Evolutionary conservation across 169 alveolate genomes (phyloP).

Genomic region (Perkinsus olseni): DNA sequence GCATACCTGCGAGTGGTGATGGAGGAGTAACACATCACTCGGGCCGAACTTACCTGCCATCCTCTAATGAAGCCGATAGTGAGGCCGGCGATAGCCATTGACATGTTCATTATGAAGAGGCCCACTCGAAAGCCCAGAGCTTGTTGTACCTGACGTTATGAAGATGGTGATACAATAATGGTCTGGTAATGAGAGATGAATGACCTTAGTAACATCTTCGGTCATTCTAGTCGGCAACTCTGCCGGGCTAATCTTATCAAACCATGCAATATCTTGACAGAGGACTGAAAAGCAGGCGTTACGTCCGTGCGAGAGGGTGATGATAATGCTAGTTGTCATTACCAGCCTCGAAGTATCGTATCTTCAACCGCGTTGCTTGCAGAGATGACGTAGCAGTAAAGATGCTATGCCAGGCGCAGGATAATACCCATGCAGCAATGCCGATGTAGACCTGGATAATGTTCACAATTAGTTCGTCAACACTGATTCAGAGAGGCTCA

Average conservation of each 20-base stretch:
- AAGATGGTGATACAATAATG: background rate
- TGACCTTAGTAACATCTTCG: background rate
- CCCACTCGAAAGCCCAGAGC: background rate
- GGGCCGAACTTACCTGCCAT: background rate
- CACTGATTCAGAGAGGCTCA: background rate
- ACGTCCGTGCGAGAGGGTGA: background rate
- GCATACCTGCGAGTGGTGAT: background rate
- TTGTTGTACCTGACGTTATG: background rate
- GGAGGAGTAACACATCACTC: no score
- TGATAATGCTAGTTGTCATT: background rate
- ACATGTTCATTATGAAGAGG: background rate
- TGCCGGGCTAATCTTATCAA: background rate
- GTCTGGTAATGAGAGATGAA: background rate
- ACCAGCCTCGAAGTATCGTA: background rate
- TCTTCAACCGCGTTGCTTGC: background rate
- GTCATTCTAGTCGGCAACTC: background rate
- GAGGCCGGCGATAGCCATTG: background rate
- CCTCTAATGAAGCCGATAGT: background rate
- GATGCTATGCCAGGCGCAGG: background rate
- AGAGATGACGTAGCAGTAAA: background rate
- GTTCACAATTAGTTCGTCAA: background rate
- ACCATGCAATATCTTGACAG: background rate
- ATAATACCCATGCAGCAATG: background rate
- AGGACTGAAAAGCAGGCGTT: background rate
- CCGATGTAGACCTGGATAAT: background rate